Evolutionary conservation across 176 grass and related monocot species (phyloP), one percentile per base, ranked within the genome.

Genomic region (Oryza coarctata): DNA sequence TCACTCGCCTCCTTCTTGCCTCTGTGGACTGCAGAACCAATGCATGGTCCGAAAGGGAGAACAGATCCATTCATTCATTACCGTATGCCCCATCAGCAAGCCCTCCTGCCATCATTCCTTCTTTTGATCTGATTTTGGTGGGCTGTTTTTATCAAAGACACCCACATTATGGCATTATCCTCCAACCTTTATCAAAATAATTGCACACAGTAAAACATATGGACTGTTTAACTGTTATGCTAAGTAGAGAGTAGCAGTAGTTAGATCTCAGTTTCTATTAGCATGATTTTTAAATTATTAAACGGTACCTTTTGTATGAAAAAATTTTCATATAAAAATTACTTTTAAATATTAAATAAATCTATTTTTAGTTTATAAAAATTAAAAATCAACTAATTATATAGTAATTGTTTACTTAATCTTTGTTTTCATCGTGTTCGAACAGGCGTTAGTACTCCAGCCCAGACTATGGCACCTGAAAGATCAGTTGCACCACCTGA

Each of bases 401-500:
- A n/a, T n/a, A n/a, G n/a, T n/a, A n/a, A n/a, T n/a, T n/a, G n/a
- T n/a, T n/a, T n/a, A n/a, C n/a, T n/a, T n/a, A n/a, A n/a, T n/a
- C n/a, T n/a, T n/a, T n/a, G n/a, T n/a, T n/a, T n/a, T n/a, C n/a
- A n/a, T n/a, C n/a, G n/a, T n/a, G n/a, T n/a, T n/a, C n/a, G n/a
- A n/a, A n/a, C n/a, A n/a, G n/a, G n/a, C n/a, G n/a, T n/a, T n/a
- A n/a, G 15, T 20, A 52, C 47, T 52, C 47, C 47, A 52, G 47
- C 3, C 10, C 9, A 40, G 22, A 30, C 27, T n/a, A 44, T 9
- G 26, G 17, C 11, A 15, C 63, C 40, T 15, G 63, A 44, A 65
- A 68, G 27, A 52, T 85, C 65, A 58, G 50, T 41, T 63, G 74
- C 64, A 70, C 65, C 65, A 61, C 49, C 74, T 44, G 73, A 69